Conservation (phyloP, 2,329 filamentous ascomycete genomes). For the Chaetoscypha palmicola region DNA sequence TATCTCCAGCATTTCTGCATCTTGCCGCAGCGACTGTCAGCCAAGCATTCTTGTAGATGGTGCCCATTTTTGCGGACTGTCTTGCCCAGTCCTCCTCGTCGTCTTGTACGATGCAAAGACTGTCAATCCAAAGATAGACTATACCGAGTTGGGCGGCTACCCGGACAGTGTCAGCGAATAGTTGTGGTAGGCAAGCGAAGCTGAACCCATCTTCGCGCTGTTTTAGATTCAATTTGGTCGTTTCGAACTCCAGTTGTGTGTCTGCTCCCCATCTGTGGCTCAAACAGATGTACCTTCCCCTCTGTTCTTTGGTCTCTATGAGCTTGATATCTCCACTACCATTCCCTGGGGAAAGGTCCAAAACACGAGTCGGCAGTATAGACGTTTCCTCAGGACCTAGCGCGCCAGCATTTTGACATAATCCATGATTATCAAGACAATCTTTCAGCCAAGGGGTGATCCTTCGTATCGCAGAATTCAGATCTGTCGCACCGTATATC, state of each 20-base stretch:
- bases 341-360: background rate
- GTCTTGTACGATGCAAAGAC: slow-evolving; percentile 2
- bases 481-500: background rate
- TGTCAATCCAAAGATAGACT: slow-evolving; percentile 2
- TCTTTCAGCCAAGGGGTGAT: background rate
- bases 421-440: background rate
- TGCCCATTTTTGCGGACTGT: background rate
- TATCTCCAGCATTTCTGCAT: background rate
- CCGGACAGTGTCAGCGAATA: background rate
- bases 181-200: background rate
- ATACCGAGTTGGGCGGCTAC: background rate
- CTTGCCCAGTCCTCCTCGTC: background rate
- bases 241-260: background rate
- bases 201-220: background rate
- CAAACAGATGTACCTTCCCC: background rate
- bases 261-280: background rate
- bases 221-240: background rate
- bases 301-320: background rate
- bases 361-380: background rate
- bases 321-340: background rate
- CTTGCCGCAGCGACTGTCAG: background rate
- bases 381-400: background rate
- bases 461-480: background rate
- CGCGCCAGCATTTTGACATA: background rate
- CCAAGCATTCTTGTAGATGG: background rate